Conservation (phyloP, 345 rosid species). For the Salix exigua region DNA sequence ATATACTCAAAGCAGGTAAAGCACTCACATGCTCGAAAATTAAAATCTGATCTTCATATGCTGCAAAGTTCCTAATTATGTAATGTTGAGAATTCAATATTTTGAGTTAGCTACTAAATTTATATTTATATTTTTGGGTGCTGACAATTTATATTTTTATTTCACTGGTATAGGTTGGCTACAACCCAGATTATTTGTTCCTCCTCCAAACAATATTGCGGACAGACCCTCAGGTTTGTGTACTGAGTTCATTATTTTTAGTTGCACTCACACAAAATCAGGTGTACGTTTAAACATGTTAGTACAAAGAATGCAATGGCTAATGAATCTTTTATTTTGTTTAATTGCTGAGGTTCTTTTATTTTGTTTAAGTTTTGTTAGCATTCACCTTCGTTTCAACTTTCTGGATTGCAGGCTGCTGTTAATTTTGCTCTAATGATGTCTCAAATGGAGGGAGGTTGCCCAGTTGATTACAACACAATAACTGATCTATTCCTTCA, state of each 20-base stretch:
- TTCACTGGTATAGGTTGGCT: conserved; percentile 60
- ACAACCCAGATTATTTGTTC: conserved; percentile 90
- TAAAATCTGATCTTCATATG: background rate
- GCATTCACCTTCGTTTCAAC: background rate
- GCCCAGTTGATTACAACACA: conserved; percentile 88
- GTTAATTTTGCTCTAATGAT: conserved; percentile 95
- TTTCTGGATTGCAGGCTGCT: conserved; percentile 63
- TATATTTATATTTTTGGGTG: too few relatives aligned
- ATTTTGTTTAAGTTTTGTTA: background rate
- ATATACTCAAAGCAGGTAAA: conserved; percentile 83
- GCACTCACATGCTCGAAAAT: background rate
- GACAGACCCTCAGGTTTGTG: conserved; percentile 83
- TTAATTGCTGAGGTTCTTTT: background rate
- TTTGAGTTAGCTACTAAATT: background rate
- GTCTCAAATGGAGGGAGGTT: conserved; percentile 99
- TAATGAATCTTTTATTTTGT: background rate
- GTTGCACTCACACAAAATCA: background rate
- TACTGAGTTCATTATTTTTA: background rate
- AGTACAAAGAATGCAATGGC: background rate
- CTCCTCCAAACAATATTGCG: conserved; percentile 97
- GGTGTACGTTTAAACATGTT: background rate
- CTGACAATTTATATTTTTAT: background rate
- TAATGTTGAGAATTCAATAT: background rate
- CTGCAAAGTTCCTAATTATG: background rate
- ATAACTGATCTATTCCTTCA: conserved; percentile 97